Conservation (phyloP, 2,329 filamentous ascomycete species). For the Verticillium alfalfae region DNA sequence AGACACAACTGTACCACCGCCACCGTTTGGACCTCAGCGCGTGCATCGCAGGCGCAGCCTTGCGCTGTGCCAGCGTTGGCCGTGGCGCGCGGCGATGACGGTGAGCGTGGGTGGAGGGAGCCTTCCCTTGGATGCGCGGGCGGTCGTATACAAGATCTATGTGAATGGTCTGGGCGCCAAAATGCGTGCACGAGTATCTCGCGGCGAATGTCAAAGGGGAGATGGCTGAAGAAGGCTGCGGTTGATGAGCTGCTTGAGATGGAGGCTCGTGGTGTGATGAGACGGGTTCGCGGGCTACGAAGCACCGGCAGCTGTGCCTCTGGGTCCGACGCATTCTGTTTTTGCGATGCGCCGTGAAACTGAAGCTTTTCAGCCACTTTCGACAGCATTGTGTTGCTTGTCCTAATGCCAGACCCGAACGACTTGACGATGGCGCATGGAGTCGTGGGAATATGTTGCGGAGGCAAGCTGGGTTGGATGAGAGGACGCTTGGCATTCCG, state of each 20-base stretch:
- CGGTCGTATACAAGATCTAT: background rate
- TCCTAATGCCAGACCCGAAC: background rate
- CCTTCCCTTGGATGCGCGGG: background rate
- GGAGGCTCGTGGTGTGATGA: background rate
- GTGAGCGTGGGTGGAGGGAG: background rate
- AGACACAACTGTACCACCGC: background rate
- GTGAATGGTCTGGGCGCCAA: background rate
- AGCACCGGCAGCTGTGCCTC: background rate
- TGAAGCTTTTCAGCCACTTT: background rate
- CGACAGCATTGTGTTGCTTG: background rate
- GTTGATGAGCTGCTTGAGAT: background rate
- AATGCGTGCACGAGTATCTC: background rate
- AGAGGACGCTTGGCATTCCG: too few relatives aligned
- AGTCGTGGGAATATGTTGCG: too few relatives aligned
- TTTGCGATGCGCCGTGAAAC: background rate
- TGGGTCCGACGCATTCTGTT: background rate
- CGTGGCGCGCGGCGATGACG: background rate
- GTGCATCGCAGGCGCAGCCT: background rate
- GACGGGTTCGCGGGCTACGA: background rate
- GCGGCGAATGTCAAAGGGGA: background rate
- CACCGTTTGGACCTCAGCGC: background rate
- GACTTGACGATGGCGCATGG: background rate
- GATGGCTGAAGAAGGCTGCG: background rate
- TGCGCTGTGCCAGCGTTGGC: background rate
- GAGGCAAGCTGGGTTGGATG: too few relatives aligned